Conservation (phyloP, 208 protist genomes). For the Crithidia mellificae region DNA sequence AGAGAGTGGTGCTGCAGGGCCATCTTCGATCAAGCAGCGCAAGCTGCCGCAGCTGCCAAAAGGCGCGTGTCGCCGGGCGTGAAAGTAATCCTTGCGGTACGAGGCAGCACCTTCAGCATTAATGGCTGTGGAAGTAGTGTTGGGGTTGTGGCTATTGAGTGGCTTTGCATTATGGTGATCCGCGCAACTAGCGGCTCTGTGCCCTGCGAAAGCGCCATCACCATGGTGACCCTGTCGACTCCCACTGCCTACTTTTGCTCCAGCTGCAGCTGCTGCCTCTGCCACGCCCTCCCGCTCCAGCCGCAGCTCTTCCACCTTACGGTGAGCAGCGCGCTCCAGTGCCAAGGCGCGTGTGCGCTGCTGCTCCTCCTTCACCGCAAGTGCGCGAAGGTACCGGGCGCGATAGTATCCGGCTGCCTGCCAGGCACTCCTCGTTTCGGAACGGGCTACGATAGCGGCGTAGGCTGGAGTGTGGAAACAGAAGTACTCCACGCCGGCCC, state of each 20-base stretch:
- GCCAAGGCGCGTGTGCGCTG: slow-evolving; percentile 11
- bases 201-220: too few species aligned
- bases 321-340: slow-evolving; percentile 14
- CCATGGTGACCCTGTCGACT: background rate
- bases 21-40: slow-evolving; percentile 5
- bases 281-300: slow-evolving; percentile 8
- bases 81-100: background rate
- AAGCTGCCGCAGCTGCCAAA: slow-evolving; percentile 24
- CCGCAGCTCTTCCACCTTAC: slow-evolving; percentile 24
- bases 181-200: background rate
- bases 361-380: slow-evolving; percentile 4
- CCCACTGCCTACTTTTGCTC: background rate
- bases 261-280: background rate
- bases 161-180: background rate
- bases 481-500: slow-evolving; percentile 24
- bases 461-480: slow-evolving; percentile 16
- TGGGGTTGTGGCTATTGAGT: too few species aligned
- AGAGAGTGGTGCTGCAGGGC: background rate
- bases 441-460: background rate
- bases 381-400: background rate
- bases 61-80: slow-evolving; percentile 1
- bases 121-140: too few species aligned
- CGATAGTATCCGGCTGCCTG: slow-evolving; percentile 1
- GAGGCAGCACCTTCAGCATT: too few species aligned
- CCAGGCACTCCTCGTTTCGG: background rate